Base-by-base conservation (phyloP, 169 alveolate genomes). In the Eimeria acervulina region DNA sequence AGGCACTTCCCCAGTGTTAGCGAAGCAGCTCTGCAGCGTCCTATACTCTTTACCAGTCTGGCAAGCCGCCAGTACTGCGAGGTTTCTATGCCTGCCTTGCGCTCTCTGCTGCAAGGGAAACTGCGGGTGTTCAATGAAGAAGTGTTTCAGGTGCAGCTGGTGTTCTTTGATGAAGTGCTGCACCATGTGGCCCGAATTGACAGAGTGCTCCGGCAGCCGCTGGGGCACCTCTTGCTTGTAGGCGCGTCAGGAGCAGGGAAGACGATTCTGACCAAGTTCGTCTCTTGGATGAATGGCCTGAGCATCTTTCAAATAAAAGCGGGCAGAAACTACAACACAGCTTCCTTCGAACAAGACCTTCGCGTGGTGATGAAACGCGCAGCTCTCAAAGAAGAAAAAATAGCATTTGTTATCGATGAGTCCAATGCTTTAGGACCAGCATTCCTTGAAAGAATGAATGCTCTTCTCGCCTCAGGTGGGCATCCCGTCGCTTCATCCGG, bases 221-320 rank as follows among this genome's bases (percentile, higher is more conserved):
- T 99, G 33, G 99, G 99, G 17, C 99, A 99, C 97, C 97, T 99
- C 52, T 97, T 98, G 72, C 95, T 97, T 17, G 97, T 99, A 23
- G 99, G 99, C 42, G 99, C 99, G n/a, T 98, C 99, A n/a, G 99
- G 99, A 44, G 99, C 99, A 0, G 99, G 99, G 28, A 99, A 99
- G 95, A 99, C 99, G 38, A 98, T 99, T 15, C 98, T 99, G 44
- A 98, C 99, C 33, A 97, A 99, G 96, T 99, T 99, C 95, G 99
- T 99, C 47, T 98, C 99, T 42, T 99, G 99, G 99, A 97, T 99
- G 97, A 99, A 99, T 88, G 99, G 99, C 66, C 97, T 99, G 59
- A 96, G 98, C 40, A 99, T 99, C 31, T 99, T 98, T 98, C 99
- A 99, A 94, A 98, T 99, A 78, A 98, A 99, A 95, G 99, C 99